Evolutionary conservation across 495 filamentous ascomycete species (phyloP).

Genomic region (Recurvomyces mirabilis): DNA sequence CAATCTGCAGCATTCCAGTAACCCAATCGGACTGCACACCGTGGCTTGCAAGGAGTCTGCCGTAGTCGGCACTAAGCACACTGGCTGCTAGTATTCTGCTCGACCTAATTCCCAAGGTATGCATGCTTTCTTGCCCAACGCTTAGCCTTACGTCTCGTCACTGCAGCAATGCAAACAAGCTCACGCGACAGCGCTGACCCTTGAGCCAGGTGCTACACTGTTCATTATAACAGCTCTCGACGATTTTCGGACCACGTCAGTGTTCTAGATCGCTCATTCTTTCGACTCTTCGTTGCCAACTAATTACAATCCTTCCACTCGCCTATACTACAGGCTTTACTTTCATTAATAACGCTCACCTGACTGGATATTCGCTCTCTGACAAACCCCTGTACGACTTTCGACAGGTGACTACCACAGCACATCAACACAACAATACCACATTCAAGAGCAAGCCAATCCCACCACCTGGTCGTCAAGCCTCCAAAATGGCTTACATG

Average conservation of each 20-base stretch:
- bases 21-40: slow-evolving; percentile 22
- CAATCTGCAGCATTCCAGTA: slow-evolving; percentile 13
- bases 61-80: slow-evolving; percentile 7
- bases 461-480: slow-evolving; percentile 16
- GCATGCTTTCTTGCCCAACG: slow-evolving; percentile 9
- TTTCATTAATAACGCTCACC: slow-evolving; percentile 40
- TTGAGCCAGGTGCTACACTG: slow-evolving; percentile 1
- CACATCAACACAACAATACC: slow-evolving; percentile 2
- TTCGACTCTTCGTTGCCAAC: slow-evolving; percentile 36
- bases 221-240: slow-evolving; percentile 20
- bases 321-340: slow-evolving; percentile 43
- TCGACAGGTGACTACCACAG: slow-evolving; percentile 5
- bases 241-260: slow-evolving; percentile 13
- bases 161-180: slow-evolving; percentile 17
- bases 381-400: background rate
- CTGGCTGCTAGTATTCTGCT: slow-evolving; percentile 5
- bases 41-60: slow-evolving; percentile 22
- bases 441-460: background rate
- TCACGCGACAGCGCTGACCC: slow-evolving; percentile 13
- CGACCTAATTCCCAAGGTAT: slow-evolving; percentile 27
- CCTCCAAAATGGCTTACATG: slow-evolving; percentile 56
- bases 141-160: slow-evolving; percentile 6
- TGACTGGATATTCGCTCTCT: slow-evolving; percentile 27
- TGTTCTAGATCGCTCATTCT: slow-evolving; percentile 27
- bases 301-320: slow-evolving; percentile 49